phyloP scores from a whole-genome alignment of 1,139 yeast genomes.

The Debaryomycetaceae sp. region DNA sequence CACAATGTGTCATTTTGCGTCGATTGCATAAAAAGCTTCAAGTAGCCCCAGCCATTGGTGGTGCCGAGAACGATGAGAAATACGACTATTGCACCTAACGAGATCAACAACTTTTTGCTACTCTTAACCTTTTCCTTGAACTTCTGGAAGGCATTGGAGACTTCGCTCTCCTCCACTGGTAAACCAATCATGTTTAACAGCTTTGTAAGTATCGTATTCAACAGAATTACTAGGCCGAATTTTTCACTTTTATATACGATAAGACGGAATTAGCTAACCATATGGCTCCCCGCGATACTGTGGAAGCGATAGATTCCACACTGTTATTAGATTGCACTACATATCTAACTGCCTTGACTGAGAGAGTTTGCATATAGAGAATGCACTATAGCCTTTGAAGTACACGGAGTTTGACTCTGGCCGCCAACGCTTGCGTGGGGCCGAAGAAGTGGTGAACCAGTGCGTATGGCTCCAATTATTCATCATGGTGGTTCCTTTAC shows the following conservation, averaged over 20 bases:
- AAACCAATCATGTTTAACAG: constrained; percentile 13
- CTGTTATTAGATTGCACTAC: too few species aligned
- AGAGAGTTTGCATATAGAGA: too few species aligned
- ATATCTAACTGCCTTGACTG: too few species aligned
- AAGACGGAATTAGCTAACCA: neutral
- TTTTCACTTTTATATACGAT: neutral
- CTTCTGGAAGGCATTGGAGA: neutral
- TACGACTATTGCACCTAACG: constrained; percentile 7
- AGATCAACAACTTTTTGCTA: neutral
- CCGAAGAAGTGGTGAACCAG: too few species aligned
- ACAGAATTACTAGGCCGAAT: too few species aligned
- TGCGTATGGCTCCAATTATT: too few species aligned
- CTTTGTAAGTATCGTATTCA: neutral
- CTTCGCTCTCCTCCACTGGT: constrained; percentile 9
- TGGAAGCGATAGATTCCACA: too few species aligned
- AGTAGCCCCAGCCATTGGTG: constrained; percentile 20
- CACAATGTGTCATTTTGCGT: constrained; percentile 19
- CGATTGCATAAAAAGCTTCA: constrained; percentile 20
- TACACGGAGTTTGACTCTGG: too few species aligned
- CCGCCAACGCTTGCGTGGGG: too few species aligned
- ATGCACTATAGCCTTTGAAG: too few species aligned
- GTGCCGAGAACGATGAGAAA: constrained; percentile 16
- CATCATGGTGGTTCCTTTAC: too few species aligned
- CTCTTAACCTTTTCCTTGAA: neutral
- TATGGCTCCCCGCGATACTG: too few species aligned